Conservation (phyloP, 352 stramenopile genomes). For the Phytopythium cucurbitacearum region DNA sequence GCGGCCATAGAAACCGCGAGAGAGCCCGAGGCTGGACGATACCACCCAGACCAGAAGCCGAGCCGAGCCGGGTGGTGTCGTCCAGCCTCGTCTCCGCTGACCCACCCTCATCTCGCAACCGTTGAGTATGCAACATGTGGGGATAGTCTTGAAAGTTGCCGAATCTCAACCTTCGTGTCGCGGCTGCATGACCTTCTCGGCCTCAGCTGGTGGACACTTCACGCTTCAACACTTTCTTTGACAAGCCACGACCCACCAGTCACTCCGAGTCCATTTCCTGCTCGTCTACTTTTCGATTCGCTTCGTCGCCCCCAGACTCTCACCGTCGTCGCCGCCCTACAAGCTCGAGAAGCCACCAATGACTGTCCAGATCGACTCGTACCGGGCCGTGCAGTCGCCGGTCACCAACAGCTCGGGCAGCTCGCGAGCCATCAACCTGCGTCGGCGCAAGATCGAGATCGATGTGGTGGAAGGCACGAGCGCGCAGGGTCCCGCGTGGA, state of each 20-base stretch:
- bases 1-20: neutral
- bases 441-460: slow-evolving; percentile 44
- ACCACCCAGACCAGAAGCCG: neutral
- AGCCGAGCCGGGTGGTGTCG: neutral
- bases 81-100: neutral
- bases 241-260: too few species aligned
- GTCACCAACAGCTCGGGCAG: slow-evolving; percentile 7
- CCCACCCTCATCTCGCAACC: neutral
- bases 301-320: too few species aligned
- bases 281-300: too few species aligned
- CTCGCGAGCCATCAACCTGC: slow-evolving; percentile 19
- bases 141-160: neutral
- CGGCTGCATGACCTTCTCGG: too few species aligned
- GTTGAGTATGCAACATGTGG: neutral
- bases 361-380: neutral
- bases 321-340: too few species aligned
- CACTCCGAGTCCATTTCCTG: too few species aligned
- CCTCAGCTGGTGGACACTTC: too few species aligned
- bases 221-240: too few species aligned
- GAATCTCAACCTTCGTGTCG: neutral
- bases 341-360: too few species aligned
- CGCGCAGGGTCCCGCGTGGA: slow-evolving; percentile 25
- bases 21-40: neutral
- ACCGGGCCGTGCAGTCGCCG: slow-evolving; percentile 21
- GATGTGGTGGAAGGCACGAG: slow-evolving; percentile 26